Evolutionary conservation across 169 alveolate genomes (phyloP).

Genomic region (Theileria parva): DNA sequence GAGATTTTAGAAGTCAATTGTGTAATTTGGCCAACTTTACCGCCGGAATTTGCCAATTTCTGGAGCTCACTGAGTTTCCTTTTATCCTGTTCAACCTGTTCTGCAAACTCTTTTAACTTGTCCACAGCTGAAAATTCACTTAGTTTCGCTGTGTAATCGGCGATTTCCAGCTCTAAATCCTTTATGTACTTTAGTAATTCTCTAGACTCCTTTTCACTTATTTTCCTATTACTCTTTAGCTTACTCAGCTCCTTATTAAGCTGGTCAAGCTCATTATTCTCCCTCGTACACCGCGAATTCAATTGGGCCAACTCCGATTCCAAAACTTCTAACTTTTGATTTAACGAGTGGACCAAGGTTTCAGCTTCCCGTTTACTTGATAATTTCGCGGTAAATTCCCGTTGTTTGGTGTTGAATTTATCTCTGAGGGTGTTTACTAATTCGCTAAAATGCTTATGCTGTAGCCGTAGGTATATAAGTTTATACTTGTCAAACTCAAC

Average conservation of each 20-base stretch:
- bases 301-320: slow-evolving; percentile 42
- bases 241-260: slow-evolving; percentile 69
- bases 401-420: slow-evolving; percentile 53
- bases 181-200: slow-evolving; percentile 68
- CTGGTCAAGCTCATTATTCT: slow-evolving; percentile 60
- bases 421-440: slow-evolving; percentile 32
- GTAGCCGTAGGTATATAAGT: neutral
- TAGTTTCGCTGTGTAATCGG: slow-evolving; percentile 48
- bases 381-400: slow-evolving; percentile 61
- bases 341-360: slow-evolving; percentile 51
- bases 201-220: slow-evolving; percentile 61
- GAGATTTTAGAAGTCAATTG: neutral
- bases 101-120: slow-evolving; percentile 19
- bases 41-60: slow-evolving; percentile 1
- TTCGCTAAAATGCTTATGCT: slow-evolving; percentile 3
- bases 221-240: slow-evolving; percentile 61
- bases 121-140: slow-evolving; percentile 11
- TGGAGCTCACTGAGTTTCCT: slow-evolving; percentile 12
- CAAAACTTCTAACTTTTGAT: slow-evolving; percentile 65
- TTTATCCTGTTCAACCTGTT: neutral
- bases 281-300: slow-evolving; percentile 38
- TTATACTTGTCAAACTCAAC: slow-evolving; percentile 69
- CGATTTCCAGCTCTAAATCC: slow-evolving; percentile 56
- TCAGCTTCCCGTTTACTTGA: slow-evolving; percentile 38
- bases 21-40: neutral